Evolutionary conservation across 1,284 basidiomycete genomes (phyloP).

Genomic region (Ceratobasidium sp.): DNA sequence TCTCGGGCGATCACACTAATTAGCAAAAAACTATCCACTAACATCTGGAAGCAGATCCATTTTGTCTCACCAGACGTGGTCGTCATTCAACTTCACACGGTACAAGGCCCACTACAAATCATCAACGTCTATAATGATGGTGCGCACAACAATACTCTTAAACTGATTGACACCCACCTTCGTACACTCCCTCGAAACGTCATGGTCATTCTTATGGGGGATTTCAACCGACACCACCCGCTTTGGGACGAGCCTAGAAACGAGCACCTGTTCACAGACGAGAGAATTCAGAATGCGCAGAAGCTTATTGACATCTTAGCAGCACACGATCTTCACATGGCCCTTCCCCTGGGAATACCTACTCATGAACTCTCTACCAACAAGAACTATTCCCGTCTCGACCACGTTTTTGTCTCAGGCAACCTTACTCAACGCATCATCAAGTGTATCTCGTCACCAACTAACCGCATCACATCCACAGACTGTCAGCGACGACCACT

Average conservation of each 20-base stretch:
- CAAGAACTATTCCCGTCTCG: not conserved
- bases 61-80: not conserved
- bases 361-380: not conserved
- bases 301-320: not conserved
- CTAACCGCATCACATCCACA: not conserved
- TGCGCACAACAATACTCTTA: not conserved
- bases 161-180: not conserved
- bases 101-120: not conserved
- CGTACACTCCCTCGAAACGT: too few species aligned
- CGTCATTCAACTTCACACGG: not conserved
- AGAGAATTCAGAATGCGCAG: not conserved
- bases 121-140: not conserved
- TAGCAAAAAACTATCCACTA: not conserved
- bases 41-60: constrained; percentile 1
- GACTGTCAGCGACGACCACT: too few species aligned
- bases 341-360: not conserved
- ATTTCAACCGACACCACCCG: constrained; percentile 10
- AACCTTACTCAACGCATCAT: not conserved
- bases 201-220: not conserved
- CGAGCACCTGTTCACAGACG: not conserved
- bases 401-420: not conserved
- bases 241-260: constrained; percentile 2
- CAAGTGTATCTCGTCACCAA: not conserved
- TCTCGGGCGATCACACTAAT: not conserved
- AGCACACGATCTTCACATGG: not conserved